phyloP scores from a whole-genome alignment of 1,139 yeast genomes.

The Taphrina wiesneri region DNA sequence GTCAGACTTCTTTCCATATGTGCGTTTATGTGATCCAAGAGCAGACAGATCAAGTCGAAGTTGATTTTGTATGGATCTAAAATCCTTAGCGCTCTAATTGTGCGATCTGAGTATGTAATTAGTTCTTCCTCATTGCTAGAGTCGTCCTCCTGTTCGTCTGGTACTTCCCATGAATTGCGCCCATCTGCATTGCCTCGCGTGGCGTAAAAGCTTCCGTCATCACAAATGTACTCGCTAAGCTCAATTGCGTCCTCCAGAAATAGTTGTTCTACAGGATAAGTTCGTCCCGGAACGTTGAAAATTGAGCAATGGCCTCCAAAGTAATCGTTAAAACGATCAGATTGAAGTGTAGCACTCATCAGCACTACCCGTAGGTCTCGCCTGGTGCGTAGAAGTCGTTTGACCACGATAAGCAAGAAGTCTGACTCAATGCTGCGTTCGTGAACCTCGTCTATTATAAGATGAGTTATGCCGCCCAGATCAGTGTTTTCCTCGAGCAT shows the following conservation, averaged over 20 bases:
- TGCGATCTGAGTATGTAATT: conserved; percentile 20
- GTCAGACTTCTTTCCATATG: conserved; percentile 44
- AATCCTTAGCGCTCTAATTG: conserved; percentile 14
- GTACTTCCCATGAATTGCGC: conserved; percentile 16
- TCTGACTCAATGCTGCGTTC: conserved; percentile 82
- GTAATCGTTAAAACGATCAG: conserved; percentile 58
- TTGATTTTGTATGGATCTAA: conserved; percentile 36
- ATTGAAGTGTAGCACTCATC: conserved; percentile 82
- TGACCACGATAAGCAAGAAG: conserved; percentile 66
- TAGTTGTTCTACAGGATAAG: conserved; percentile 73
- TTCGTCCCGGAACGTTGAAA: conserved; percentile 75
- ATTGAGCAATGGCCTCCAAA: conserved; percentile 55
- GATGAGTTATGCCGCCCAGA: conserved; percentile 59
- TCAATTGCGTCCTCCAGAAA: conserved; percentile 46
- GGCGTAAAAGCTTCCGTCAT: conserved; percentile 27
- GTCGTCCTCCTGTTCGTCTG: conserved; percentile 31
- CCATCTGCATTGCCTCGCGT: conserved; percentile 10
- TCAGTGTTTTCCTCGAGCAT: conserved; percentile 54
- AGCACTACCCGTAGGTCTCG: conserved; percentile 55
- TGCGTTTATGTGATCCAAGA: conserved; percentile 23
- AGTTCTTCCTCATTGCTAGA: conserved; percentile 8
- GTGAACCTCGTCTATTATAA: conserved; percentile 82
- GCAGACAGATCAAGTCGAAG: conserved; percentile 34
- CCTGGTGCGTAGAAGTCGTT: conserved; percentile 53
- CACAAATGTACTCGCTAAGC: conserved; percentile 24